A percentile compares a stretch with the other conserved stretches of the same genome.
Evolutionary conservation across 352 stramenopile species (phyloP).

Genomic region (Globisporangium emineosum): DNA sequence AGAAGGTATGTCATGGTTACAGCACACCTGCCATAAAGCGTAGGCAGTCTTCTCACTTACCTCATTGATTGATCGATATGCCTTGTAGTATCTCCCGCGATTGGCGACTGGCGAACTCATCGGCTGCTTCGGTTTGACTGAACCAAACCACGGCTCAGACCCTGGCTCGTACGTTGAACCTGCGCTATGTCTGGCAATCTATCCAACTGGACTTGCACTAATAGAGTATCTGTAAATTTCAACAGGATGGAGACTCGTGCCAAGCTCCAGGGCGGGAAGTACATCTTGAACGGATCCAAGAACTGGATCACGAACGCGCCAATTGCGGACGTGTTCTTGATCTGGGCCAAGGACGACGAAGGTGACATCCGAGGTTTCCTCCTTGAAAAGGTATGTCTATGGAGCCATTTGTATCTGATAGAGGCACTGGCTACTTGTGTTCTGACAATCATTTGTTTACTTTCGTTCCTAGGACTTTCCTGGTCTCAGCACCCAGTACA

Average conservation of each 20-base stretch:
- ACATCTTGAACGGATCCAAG: conserved; percentile 95
- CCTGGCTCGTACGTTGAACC: conserved; percentile 66
- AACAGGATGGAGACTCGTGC: conserved; percentile 94
- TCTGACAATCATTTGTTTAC: background rate
- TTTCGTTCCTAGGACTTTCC: conserved; percentile 59
- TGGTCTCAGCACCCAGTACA: conserved; percentile 92
- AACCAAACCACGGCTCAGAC: conserved; percentile 97
- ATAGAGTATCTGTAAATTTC: background rate
- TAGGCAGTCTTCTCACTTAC: conserved; percentile 3
- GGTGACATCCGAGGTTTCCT: conserved; percentile 95
- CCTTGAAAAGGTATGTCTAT: conserved; percentile 82
- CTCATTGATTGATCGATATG: background rate
- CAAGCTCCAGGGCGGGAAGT: conserved; percentile 85
- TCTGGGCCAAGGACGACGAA: conserved; percentile 96
- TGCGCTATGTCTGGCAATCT: background rate
- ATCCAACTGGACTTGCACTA: background rate
- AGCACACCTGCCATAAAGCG: background rate
- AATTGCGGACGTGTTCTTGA: conserved; percentile 96
- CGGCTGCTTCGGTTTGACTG: conserved; percentile 97
- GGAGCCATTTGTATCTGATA: background rate
- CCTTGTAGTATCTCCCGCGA: conserved; percentile 88
- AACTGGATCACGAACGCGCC: conserved; percentile 98
- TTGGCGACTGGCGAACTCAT: conserved; percentile 95
- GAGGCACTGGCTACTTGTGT: background rate
- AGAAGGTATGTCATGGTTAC: conserved; percentile 61